Evolutionary conservation across 139 green algal species (phyloP), one percentile per base, ranked within the genome.

Genomic region (Chlamydomonas sp.): DNA sequence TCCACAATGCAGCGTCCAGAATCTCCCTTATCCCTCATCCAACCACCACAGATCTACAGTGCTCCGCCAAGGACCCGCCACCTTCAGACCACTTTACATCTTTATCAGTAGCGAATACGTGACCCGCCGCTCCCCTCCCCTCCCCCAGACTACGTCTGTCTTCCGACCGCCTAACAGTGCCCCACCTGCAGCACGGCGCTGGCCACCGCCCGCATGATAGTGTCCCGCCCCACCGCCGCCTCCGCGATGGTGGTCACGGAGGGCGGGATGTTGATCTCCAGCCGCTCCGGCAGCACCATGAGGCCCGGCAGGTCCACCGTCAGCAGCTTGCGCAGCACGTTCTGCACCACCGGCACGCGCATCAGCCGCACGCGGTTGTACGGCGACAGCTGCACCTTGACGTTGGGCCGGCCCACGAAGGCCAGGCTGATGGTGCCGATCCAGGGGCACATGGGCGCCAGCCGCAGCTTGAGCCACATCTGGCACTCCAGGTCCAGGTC

Each of bases 291-390:
- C 83, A 99, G 94, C 67, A 98, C 95, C 93, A 99, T 99, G n/a
- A 99, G 91, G n/a, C 78, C 93, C 17, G 97, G 97, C 58, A 99
- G 93, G 75, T 99, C 96, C 85, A 97, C 96, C 0, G 97, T 99
- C 59, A 99, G 90, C 77, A 99, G 93, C 89, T 95, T 95, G 59
- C 92, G 95, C 79, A 99, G 94, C 89, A 98, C 97, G 20, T 92
- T 94, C 94, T 98, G 96, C 16, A 98, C 88, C 16, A 99, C 92
- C 0, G 96, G 96, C 77, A 98, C 96, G 80, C 95, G 88, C 97
- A 99, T 99, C 8, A 99, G 93, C 62, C 95, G 93, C 64, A 99
- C 93, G 16, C 96, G 89, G 89, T 97, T 98, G 96, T 99, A 99
- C 5, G 97, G 97, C 58, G 94, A 93, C 87, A 99, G 95, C 93